phyloP scores from a whole-genome alignment of 768 basidiomycete species.

The Suillus placidus region DNA sequence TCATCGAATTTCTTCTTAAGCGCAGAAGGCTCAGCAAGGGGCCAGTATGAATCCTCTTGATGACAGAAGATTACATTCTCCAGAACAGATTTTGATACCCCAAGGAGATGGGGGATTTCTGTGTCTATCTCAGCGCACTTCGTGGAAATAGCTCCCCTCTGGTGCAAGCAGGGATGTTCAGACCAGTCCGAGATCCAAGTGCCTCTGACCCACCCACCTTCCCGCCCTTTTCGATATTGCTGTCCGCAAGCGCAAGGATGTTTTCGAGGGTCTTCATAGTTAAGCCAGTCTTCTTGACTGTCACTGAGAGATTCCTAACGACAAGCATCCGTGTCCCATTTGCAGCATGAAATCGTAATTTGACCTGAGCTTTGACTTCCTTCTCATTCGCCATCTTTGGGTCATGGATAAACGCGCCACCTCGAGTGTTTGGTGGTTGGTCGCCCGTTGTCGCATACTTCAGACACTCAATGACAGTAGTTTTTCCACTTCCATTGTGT shows the following conservation, averaged over 20 bases:
- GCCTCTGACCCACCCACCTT: constrained; percentile 61
- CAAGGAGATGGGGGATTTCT: constrained; percentile 91
- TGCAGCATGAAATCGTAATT: constrained; percentile 87
- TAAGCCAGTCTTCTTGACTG: constrained; percentile 89
- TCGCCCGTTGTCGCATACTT: constrained; percentile 99
- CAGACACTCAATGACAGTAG: constrained; percentile 98
- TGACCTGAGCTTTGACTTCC: constrained; percentile 98
- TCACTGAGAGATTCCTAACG: constrained; percentile 88
- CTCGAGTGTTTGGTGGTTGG: constrained; percentile 95
- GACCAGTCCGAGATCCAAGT: background rate
- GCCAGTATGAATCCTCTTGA: constrained; percentile 99
- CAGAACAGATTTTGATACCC: constrained; percentile 96
- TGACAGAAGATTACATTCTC: constrained; percentile 99
- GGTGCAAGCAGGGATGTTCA: constrained; percentile 5
- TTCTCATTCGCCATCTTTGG: constrained; percentile 99
- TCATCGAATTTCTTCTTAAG: constrained; percentile 99
- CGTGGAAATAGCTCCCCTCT: constrained; percentile 92
- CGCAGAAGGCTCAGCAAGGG: constrained; percentile 84
- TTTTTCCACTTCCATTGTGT: constrained; percentile 98
- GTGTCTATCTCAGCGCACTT: constrained; percentile 97
- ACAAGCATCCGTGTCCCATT: constrained; percentile 91
- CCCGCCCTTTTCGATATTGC: constrained; percentile 62
- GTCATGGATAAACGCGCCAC: constrained; percentile 98
- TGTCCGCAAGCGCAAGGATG: constrained; percentile 75
- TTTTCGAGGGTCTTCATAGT: constrained; percentile 99